Evolutionary conservation across 495 filamentous ascomycete genomes (phyloP), one percentile per base, ranked within the genome.

Genomic region (Neurospora intermedia): DNA sequence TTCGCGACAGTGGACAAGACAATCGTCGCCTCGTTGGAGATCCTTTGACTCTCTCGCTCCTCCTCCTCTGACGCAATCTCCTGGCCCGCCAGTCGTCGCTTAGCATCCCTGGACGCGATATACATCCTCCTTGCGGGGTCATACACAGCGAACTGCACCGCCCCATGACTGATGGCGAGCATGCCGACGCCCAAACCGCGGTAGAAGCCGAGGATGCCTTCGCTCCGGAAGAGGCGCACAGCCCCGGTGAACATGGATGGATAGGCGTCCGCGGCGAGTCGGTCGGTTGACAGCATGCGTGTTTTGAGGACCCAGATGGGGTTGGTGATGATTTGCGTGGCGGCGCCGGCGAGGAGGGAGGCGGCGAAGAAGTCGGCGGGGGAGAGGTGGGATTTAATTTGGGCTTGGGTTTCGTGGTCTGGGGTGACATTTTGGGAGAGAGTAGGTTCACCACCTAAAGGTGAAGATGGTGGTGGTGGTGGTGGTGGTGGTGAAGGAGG

Each of bases 271-370:
- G 89, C 91, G 35, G 88, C 85, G 48, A 84, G 81, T 69, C 87
- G 87, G 76, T 94, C 90, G 4, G 91, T 93, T 41, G 94, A 92
- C 15, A 99, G 85, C 95, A 99, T 98, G 70, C 96, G 92, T 4
- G 96, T 99, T 81, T 98, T 98, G 79, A 99, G 88, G 7, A 99
- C 96, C 96, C 96, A 99, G 78, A 99, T 91, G 6, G 96, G 96
- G 79, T 99, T 99, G 69, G 96, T 98, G 74, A 92, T 83, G 38
- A 94, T 79, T 43, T 93, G 91, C 6, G 93, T 95, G 23, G 92
- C 77, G 41, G 84, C 81, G 87, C 94, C 94, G 71, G 94, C 92
- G 69, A 86, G 82, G 43, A 89, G 91, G 46, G 93, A 96, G 35
- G 96, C 90, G 69, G 91, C 77, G 78, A 98, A 94, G 82, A 93